Base-by-base conservation (phyloP, 305 asterid genomes). In the Fraxinus sp. region DNA sequence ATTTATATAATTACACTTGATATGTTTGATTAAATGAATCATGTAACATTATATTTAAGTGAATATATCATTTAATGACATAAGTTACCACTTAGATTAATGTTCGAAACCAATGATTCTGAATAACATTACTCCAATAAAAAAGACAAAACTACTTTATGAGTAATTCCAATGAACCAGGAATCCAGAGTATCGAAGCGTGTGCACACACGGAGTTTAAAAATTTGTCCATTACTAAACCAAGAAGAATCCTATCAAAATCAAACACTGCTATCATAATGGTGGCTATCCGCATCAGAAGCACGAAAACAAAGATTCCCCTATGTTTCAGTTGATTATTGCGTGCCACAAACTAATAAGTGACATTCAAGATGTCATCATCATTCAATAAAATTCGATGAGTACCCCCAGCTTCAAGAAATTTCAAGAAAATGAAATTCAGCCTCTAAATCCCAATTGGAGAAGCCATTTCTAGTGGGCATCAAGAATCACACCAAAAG, bases 331-430 rank as follows among this genome's bases (percentile, higher is more conserved):
- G 30, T 59, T 59, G 68, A 57, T 57, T 1, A 59, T 59, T 59
- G 30, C 70, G 30, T 20, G 70, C 30, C 70, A 59, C 70, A 7
- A 59, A 59, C 5, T 20, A 46, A 46, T 13, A 46, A 3, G 57
- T 46, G 18, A 14, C 5, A 46, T 46, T 46, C 18, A 46, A 46
- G 55, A 5, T 16, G 62, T 52, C 62, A 16, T 16, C 4, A 16
- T 16, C 1, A 49, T 16, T 49, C 62, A 66, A 68, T 5, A 43
- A 87, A 80, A 43, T 77, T 49, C 81, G 30, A 2, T 74, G 84
- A 80, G 77, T 49, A 79, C 71, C 70, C 55, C 72, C n/a, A 6
- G 81, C 33, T 14, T 9, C 46, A 43, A 57, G 62, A 57, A 26
- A 55, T 37, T 55, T 79, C 71, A 26, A 37, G 6, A n/a, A 8